phyloP scores from a whole-genome alignment of 805 yeast genomes.

The Starmerella roubikii region DNA sequence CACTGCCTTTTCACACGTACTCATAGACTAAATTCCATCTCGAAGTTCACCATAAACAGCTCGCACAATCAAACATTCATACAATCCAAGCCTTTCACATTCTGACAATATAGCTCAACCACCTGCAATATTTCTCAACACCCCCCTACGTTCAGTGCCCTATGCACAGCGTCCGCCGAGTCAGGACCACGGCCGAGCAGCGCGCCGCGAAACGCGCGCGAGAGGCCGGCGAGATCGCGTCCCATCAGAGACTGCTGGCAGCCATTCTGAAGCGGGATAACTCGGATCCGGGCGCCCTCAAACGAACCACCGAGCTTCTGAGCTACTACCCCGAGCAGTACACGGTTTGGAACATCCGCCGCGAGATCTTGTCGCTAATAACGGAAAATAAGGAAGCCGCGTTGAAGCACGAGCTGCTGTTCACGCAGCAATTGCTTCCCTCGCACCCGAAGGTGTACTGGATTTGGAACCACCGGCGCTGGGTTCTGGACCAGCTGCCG shows the following conservation, averaged over 20 bases:
- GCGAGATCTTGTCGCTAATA: slow-evolving; percentile 42
- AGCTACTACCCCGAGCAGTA: slow-evolving; percentile 72
- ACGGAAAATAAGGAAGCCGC: slow-evolving; percentile 9
- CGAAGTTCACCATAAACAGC: no score
- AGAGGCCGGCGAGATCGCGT: slow-evolving; percentile 49
- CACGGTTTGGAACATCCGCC: slow-evolving; percentile 78
- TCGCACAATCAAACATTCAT: no score
- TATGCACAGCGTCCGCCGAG: slow-evolving; percentile 61
- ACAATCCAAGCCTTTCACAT: no score
- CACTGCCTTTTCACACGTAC: no score
- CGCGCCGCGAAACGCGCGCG: slow-evolving; percentile 35
- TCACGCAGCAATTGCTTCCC: slow-evolving; percentile 45
- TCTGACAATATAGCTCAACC: no score
- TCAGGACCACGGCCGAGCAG: slow-evolving; percentile 43
- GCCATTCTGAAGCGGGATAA: slow-evolving; percentile 26
- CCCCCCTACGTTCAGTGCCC: no score
- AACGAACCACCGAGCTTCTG: slow-evolving; percentile 44
- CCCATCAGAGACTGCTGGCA: slow-evolving; percentile 37
- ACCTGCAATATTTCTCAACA: no score
- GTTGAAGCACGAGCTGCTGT: slow-evolving; percentile 45
- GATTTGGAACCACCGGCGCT: slow-evolving; percentile 88
- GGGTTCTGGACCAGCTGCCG: slow-evolving; percentile 44
- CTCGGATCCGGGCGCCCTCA: slow-evolving; percentile 30
- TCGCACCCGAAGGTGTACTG: slow-evolving; percentile 82
- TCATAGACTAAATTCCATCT: no score